phyloP scores from a whole-genome alignment of 192 early-diverging fungal genomes.

The Rhizoclosmatium sp. region DNA sequence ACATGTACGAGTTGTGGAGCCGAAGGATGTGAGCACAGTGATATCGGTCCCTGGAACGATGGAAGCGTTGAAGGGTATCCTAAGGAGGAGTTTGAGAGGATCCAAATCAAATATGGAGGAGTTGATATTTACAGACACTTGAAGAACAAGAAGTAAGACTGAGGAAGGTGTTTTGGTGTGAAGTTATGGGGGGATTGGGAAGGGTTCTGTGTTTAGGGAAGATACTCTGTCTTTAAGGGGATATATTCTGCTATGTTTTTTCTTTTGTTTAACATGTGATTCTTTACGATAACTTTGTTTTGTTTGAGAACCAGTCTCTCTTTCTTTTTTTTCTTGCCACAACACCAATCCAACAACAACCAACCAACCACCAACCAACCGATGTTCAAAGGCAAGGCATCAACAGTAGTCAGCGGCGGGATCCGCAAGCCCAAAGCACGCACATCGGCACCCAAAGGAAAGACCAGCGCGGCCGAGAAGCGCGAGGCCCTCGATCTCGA shows the following conservation, averaged over 20 bases:
- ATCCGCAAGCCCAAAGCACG: conserved; percentile 17
- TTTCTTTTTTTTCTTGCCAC: conserved; percentile 25
- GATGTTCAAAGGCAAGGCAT: conserved; percentile 29
- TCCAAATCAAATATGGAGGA: conserved; percentile 24
- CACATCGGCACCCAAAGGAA: background rate
- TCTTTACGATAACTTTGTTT: background rate
- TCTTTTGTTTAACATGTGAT: background rate
- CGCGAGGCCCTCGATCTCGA: conserved; percentile 40
- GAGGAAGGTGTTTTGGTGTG: background rate
- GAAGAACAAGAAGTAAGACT: conserved; percentile 15
- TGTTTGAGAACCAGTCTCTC: background rate
- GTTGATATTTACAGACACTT: conserved; percentile 30
- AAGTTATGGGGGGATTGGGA: background rate
- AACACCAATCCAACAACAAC: background rate
- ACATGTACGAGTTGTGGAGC: conserved; percentile 48
- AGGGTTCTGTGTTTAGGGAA: background rate
- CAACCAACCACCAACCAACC: too few species aligned
- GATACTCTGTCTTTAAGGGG: background rate
- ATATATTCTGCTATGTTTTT: background rate
- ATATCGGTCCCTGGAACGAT: conserved; percentile 66
- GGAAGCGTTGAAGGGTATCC: conserved; percentile 60
- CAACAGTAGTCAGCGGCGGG: conserved; percentile 9
- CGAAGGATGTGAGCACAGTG: conserved; percentile 55
- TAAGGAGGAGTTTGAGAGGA: conserved; percentile 47
- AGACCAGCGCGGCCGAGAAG: background rate